Base-by-base conservation (phyloP, 1,284 basidiomycete genomes). In the Coniferiporia weirii region DNA sequence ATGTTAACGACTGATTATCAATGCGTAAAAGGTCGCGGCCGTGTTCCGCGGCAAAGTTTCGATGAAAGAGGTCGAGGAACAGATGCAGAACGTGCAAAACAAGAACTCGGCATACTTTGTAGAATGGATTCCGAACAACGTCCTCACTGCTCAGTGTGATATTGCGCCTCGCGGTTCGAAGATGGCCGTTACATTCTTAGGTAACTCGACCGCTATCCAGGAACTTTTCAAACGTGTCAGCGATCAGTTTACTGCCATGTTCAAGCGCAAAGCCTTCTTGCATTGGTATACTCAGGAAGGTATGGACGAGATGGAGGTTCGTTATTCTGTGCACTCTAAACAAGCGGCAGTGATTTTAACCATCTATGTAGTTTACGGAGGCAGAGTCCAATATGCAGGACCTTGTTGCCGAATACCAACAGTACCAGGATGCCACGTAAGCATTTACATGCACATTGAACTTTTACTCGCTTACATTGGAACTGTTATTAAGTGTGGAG, bases 241-340 rank as follows among this genome's bases (percentile, higher is more conserved):
- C 67, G 92, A 95, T 73, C 95, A 98, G 76, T 98, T 98, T 85
- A 92, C 91, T 62, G 92, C 93, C 75, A 98, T 98, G 96, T 98
- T 97, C 87, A 91, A 95, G 81, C 84, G 95, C 74, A 97, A 97
- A 81, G 95, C 95, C 48, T 98, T 98, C 89, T 87, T 98, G 83
- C 95, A 98, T 77, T 98, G 95, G 92, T 96, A 97, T 78, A 97
- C 93, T 48, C 93, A 95, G 72, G 94, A 96, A 81, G 95, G 95
- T 75, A 97, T 97, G 95, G 95, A 97, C 76, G 95, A 98, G 84
- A 94, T 98, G 89, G 94, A 94, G 80, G 87, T 85, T 64, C 76
- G 72, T 22, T 17, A 53, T 53, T 40, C 6, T 4, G 9, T 40
- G 12, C 9, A 40, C 15, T 34, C 10, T 58, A 38, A 49, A 54